A percentile compares a stretch with the other conserved stretches of the same genome.
Evolutionary conservation across 78 protist genomes (phyloP).

Genomic region (Dictyostelium brefeldianum): DNA sequence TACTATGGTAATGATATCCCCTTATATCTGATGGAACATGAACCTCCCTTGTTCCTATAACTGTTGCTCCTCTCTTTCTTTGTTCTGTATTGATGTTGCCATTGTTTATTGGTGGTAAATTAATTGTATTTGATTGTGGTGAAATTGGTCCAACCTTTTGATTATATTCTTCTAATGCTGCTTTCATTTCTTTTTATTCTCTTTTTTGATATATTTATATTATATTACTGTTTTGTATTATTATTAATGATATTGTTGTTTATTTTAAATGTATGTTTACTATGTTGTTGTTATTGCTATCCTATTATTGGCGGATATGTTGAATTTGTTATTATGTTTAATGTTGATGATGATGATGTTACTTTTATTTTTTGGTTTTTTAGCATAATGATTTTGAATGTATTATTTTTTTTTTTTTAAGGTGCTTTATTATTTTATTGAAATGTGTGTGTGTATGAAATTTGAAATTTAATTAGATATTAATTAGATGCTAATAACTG

Average conservation of each 20-base stretch:
- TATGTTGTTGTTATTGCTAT: background rate
- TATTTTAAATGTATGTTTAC: background rate
- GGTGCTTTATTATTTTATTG: background rate
- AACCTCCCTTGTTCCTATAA: constrained; percentile 31
- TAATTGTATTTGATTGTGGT: background rate
- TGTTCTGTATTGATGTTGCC: background rate
- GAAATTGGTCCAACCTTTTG: constrained; percentile 20
- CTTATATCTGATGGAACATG: constrained; percentile 1
- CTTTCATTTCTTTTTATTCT: constrained; percentile 10
- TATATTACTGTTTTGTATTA: background rate
- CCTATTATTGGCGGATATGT: no score
- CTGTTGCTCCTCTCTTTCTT: constrained; percentile 70
- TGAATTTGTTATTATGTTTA: background rate
- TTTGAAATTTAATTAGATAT: no score
- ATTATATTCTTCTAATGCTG: constrained; percentile 71
- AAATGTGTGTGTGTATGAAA: no score
- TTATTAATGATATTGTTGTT: background rate
- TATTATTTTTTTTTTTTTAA: background rate
- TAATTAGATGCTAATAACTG: background rate
- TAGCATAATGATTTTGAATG: background rate
- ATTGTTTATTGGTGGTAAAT: constrained; percentile 11
- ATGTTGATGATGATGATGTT: constrained; percentile 6
- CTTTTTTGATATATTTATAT: background rate
- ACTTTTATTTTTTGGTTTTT: background rate
- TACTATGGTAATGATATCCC: background rate